Evolutionary conservation across 192 early-diverging fungal genomes (phyloP), one percentile per base, ranked within the genome.

Genomic region (Cladochytrium replicatum): DNA sequence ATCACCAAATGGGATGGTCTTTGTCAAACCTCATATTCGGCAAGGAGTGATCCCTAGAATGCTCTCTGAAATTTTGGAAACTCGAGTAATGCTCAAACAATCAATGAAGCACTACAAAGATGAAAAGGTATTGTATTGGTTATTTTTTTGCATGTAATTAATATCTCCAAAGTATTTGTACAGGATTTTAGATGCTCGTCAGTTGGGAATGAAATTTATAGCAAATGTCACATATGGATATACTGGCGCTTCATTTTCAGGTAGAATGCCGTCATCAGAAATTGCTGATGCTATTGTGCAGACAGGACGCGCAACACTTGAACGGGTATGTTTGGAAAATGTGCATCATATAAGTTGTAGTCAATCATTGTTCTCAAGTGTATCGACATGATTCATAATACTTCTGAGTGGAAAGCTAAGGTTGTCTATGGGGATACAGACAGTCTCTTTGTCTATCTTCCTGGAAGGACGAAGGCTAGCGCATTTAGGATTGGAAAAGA

Each of bases 371-470:
- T 29, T 7, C n/a, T 51, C 47, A 57, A 50, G 45, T 57, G 82
- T 2, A 88, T 90, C 22, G 50, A 58, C 4, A 55, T 80, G 22
- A 83, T 93, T 28, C 69, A 89, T 32, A 57, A 54, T 28, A 67
- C 64, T 5, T 46, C 52, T 2, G 62, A 60, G 37, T 87, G 88
- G 88, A 77, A 80, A 13, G 87, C 81, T 0, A 61, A 68, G 8
- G 91, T 97, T 1, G 88, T 94, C 0, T 94, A 95, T 62, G 91
- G 91, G 0, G 93, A 97, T 55, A 97, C 93, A 0, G 93, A 95
- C 66, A 84, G 82, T 54, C 61, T 97, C 43, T 97, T 97, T 79
- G 74, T 94, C 22, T 27, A 68, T 29, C 43, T 77, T 6, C 81
- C 79, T 8, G 88, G 85, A 7, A 61, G 60, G 26, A 78, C 79